Percentiles rank a stretch among this genome's conserved stretches.
Conservation (phyloP, 345 rosid genomes). For the Populus tremula region DNA sequence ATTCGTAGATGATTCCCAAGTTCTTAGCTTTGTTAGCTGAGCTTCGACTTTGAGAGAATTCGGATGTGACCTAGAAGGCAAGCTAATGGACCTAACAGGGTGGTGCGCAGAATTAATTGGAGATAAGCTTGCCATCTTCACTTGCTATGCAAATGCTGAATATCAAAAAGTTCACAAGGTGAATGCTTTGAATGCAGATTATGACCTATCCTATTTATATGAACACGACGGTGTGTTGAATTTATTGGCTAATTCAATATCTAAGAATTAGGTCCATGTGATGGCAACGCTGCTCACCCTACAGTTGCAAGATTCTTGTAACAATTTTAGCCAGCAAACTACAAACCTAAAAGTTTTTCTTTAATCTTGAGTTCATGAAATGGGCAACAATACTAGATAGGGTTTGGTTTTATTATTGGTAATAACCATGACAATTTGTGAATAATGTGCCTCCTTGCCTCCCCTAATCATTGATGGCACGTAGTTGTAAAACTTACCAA, state of each 20-base stretch:
- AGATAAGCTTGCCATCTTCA: conserved; percentile 14
- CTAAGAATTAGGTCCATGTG: conserved; percentile 28
- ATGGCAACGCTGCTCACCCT: conserved; percentile 16
- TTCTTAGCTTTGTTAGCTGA: conserved; percentile 26
- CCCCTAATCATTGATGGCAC: conserved; percentile 32
- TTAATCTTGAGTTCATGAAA: conserved; percentile 5
- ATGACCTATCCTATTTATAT: conserved; percentile 15
- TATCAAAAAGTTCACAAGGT: background rate
- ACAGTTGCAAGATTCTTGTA: conserved; percentile 31
- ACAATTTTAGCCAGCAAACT: conserved; percentile 28
- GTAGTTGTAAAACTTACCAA: background rate
- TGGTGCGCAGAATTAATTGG: conserved; percentile 19
- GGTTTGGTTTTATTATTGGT: background rate
- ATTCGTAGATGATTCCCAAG: conserved; percentile 2
- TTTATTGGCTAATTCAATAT: background rate
- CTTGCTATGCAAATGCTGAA: background rate
- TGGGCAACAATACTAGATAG: conserved; percentile 1
- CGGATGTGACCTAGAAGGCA: conserved; percentile 42
- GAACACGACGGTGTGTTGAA: background rate
- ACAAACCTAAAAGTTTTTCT: conserved; percentile 3
- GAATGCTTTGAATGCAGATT: conserved; percentile 6
- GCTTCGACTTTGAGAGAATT: conserved; percentile 24
- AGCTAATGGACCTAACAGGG: conserved; percentile 45
- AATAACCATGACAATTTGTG: background rate
- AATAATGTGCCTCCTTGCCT: conserved; percentile 21